phyloP scores from a whole-genome alignment of 2,329 filamentous ascomycete genomes.

The Alternaria postmessia region DNA sequence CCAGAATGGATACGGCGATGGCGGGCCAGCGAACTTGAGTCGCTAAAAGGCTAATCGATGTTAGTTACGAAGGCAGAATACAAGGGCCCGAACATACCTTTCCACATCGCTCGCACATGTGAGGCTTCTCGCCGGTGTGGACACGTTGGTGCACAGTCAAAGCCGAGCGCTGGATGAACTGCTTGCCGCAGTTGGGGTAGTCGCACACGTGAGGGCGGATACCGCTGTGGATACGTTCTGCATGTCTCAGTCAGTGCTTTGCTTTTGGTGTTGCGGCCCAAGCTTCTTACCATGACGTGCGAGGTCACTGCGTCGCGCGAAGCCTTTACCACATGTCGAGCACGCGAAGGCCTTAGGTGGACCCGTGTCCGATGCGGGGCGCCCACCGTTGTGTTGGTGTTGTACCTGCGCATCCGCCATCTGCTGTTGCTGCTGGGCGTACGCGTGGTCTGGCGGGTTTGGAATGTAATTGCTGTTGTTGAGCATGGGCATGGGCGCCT shows the following conservation, averaged over 20 bases:
- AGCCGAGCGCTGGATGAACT: conserved; percentile 96
- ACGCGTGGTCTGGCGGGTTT: conserved; percentile 58
- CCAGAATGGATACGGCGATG: conserved; percentile 96
- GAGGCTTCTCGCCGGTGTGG: conserved; percentile 97
- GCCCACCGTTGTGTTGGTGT: conserved; percentile 53
- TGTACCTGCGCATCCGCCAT: conserved; percentile 49
- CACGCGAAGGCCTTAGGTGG: conserved; percentile 84
- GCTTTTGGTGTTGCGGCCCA: conserved; percentile 39
- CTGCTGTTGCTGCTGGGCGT: conserved; percentile 52
- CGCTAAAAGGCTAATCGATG: conserved; percentile 81
- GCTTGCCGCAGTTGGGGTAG: conserved; percentile 86
- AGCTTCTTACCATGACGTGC: conserved; percentile 84
- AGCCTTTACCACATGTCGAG: conserved; percentile 87
- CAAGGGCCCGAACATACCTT: conserved; percentile 70
- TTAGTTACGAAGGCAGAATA: conserved; percentile 29
- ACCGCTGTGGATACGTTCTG: conserved; percentile 95
- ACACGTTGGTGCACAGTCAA: conserved; percentile 94
- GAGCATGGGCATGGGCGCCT: conserved; percentile 62
- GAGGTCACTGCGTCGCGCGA: conserved; percentile 91
- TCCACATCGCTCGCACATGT: conserved; percentile 95
- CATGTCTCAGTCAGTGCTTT: conserved; percentile 39
- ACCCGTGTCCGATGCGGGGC: conserved; percentile 57
- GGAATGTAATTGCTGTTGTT: conserved; percentile 65
- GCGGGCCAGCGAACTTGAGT: conserved; percentile 90
- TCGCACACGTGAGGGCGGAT: conserved; percentile 92